phyloP scores from a whole-genome alignment of 257 asterid genomes.

The Solanum neorickii region DNA sequence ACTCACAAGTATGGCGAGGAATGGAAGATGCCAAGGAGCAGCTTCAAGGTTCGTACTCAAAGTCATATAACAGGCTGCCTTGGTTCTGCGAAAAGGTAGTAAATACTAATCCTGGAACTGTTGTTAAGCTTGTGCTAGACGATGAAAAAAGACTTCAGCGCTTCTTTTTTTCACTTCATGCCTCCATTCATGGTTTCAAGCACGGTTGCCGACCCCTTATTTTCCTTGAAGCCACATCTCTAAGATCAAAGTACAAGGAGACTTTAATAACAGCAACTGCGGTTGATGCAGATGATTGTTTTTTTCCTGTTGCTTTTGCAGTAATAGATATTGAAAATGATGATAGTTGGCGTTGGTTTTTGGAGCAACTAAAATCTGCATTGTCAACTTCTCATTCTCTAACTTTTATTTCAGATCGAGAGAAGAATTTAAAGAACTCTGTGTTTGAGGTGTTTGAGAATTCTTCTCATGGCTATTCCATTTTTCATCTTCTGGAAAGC shows the following conservation, averaged over 20 bases:
- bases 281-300: conserved; percentile 74
- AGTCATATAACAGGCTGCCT: conserved; percentile 67
- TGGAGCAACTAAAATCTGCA: conserved; percentile 63
- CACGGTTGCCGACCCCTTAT: conserved; percentile 72
- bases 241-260: conserved; percentile 62
- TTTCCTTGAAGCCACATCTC: conserved; percentile 68
- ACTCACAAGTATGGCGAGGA: conserved; percentile 69
- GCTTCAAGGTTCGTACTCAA: conserved; percentile 72
- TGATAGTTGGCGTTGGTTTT: conserved; percentile 74
- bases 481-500: conserved; percentile 72
- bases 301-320: conserved; percentile 75
- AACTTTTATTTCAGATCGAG: conserved; percentile 77
- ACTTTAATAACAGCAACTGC: conserved; percentile 63
- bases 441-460: conserved; percentile 51
- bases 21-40: conserved; percentile 74
- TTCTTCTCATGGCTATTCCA: conserved; percentile 65
- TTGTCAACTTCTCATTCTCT: conserved; percentile 35
- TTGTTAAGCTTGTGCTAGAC: conserved; percentile 35
- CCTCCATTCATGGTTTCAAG: conserved; percentile 51
- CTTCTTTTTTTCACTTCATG: conserved; percentile 51
- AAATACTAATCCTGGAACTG: conserved; percentile 69
- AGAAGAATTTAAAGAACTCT: conserved; percentile 41
- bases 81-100: conserved; percentile 48
- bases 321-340: conserved; percentile 59
- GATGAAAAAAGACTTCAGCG: conserved; percentile 51